Percentiles rank a stretch among this genome's conserved stretches.
phyloP scores from a whole-genome alignment of 441 rosid species.

The Metrosideros polymorpha region DNA sequence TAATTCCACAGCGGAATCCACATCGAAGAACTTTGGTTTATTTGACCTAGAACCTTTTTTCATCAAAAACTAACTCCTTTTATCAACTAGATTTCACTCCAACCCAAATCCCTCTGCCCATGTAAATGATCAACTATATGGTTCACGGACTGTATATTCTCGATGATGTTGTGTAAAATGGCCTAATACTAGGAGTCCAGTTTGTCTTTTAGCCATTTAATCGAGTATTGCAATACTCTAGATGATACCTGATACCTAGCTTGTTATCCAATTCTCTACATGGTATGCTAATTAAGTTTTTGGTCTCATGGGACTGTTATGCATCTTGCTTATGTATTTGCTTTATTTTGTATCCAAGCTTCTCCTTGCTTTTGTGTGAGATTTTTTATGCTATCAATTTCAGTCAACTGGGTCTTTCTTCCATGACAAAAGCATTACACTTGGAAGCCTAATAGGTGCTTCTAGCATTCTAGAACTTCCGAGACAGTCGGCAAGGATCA shows the following conservation, averaged over 20 bases:
- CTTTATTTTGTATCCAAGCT: neutral
- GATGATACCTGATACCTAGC: neutral
- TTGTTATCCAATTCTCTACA: neutral
- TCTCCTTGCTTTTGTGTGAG: neutral
- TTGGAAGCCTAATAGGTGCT: conserved; percentile 48
- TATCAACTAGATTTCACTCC: neutral
- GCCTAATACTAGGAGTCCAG: neutral
- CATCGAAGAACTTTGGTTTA: too few species aligned
- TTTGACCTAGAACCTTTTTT: neutral
- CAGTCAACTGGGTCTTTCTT: conserved; percentile 62
- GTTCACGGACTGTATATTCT: neutral
- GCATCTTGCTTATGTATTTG: neutral
- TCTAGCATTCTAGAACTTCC: conserved; percentile 35
- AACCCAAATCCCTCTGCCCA: neutral
- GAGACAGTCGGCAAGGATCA: conserved; percentile 29
- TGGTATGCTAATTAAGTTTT: neutral
- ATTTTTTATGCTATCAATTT: neutral
- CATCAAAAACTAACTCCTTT: neutral
- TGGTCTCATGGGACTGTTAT: neutral
- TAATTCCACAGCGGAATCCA: too few species aligned
- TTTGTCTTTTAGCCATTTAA: neutral
- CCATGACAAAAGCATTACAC: conserved; percentile 48
- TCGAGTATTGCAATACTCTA: neutral
- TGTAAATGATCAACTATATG: neutral
- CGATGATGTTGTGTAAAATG: neutral